phyloP scores from a whole-genome alignment of 2,329 filamentous ascomycete genomes.

The Pseudogymnoascus sp. region DNA sequence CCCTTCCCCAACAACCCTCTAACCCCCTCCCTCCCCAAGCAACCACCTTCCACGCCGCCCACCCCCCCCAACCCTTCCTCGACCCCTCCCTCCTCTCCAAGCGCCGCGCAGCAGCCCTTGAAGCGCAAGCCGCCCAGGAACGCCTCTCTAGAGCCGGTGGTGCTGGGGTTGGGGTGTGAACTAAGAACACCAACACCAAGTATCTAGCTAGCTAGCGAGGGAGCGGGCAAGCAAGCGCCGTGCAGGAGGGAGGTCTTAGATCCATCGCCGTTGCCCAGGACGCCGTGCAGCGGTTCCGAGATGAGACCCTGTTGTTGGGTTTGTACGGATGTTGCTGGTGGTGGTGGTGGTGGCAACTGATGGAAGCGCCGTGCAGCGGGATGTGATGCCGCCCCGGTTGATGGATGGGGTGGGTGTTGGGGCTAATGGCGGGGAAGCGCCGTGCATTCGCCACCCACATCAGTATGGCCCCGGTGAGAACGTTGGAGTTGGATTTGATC shows the following conservation, averaged over 20 bases:
- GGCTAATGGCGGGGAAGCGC: not conserved
- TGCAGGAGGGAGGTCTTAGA: not conserved
- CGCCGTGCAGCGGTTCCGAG: not conserved
- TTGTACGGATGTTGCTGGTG: not conserved
- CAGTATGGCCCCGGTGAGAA: not conserved
- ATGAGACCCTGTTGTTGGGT: not conserved
- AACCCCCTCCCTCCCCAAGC: not conserved
- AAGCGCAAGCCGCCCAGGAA: not conserved
- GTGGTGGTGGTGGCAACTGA: not conserved
- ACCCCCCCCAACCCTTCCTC: not conserved
- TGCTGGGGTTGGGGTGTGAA: too few species aligned
- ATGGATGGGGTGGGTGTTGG: not conserved
- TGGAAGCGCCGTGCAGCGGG: not conserved
- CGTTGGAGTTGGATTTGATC: not conserved
- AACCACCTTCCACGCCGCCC: not conserved
- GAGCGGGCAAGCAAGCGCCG: not conserved
- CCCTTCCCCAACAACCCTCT: not conserved
- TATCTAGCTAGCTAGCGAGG: not conserved
- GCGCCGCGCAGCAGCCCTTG: not conserved
- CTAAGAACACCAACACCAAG: too few species aligned
- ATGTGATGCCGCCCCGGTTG: not conserved
- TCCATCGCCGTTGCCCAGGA: not conserved
- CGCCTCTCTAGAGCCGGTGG: not conserved
- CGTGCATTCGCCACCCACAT: not conserved
- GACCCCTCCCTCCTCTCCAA: not conserved